Conservation (phyloP, 257 asterid species). For the Fraxinus quadrangulata region DNA sequence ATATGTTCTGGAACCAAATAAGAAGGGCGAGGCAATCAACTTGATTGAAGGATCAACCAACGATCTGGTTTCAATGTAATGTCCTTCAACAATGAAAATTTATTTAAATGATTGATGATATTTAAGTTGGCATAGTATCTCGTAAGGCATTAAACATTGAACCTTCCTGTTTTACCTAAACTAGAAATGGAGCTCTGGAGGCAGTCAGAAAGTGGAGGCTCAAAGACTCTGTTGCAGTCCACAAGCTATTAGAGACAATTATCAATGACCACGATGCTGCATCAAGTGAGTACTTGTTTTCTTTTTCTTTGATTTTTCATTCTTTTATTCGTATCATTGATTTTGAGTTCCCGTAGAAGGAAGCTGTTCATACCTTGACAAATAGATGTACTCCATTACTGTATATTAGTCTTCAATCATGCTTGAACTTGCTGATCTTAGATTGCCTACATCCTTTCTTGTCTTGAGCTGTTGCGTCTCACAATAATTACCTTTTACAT, state of each 20-base stretch:
- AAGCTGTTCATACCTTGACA: neutral
- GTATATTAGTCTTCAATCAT: neutral
- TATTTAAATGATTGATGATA: neutral
- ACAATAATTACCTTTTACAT: too few relatives aligned
- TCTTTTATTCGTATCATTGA: neutral
- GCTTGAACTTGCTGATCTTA: neutral
- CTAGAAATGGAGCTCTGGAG: conserved; percentile 56
- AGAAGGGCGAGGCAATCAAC: conserved; percentile 65
- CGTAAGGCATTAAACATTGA: conserved; percentile 19
- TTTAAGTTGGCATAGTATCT: conserved; percentile 1
- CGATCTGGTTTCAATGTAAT: conserved; percentile 56
- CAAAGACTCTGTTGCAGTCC: conserved; percentile 70
- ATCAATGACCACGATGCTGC: conserved; percentile 76
- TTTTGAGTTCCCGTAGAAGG: neutral
- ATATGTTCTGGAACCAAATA: conserved; percentile 75
- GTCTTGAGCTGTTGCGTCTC: neutral
- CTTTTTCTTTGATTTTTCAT: neutral
- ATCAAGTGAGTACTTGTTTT: conserved; percentile 47
- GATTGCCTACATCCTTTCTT: neutral
- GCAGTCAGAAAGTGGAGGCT: conserved; percentile 52
- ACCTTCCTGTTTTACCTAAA: conserved; percentile 24
- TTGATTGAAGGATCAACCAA: conserved; percentile 73
- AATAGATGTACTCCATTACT: too few relatives aligned
- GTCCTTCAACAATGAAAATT: conserved; percentile 20
- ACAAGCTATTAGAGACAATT: conserved; percentile 55